Percentiles rank a stretch among this genome's conserved stretches.
phyloP scores from a whole-genome alignment of 2,329 filamentous ascomycete genomes.

The Colletotrichum destructivum region DNA sequence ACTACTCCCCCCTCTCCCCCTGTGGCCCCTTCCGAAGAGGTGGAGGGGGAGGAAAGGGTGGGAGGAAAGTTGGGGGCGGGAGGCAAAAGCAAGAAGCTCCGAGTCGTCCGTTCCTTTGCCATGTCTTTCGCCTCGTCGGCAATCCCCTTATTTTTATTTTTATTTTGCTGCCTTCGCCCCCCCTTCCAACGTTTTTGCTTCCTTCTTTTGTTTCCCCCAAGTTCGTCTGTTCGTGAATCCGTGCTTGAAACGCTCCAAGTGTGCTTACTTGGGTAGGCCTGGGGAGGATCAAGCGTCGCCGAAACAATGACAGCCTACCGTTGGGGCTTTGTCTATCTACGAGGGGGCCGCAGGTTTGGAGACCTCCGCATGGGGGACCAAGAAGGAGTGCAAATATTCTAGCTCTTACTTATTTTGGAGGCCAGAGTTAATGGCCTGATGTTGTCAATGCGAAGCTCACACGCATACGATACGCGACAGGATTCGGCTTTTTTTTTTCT shows the following conservation, averaged over 20 bases:
- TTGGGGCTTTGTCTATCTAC: background rate
- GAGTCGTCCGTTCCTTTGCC: background rate
- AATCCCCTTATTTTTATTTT: background rate
- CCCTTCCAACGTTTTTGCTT: background rate
- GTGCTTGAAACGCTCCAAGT: background rate
- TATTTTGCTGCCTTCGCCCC: background rate
- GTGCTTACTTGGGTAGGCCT: background rate
- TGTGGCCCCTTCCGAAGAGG: too few relatives aligned
- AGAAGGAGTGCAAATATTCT: too few relatives aligned
- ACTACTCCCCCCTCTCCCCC: background rate
- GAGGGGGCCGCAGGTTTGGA: background rate
- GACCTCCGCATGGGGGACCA: background rate
- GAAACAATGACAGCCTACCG: conserved; percentile 1
- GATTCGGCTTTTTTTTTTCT: background rate
- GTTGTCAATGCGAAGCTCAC: conserved; percentile 25
- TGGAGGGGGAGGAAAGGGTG: too few relatives aligned
- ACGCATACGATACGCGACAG: conserved; percentile 6
- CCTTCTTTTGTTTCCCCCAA: background rate
- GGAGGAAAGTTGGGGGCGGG: too few relatives aligned
- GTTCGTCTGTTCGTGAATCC: conserved; percentile 1
- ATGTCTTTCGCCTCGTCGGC: background rate
- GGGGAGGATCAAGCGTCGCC: background rate
- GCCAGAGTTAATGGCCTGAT: background rate
- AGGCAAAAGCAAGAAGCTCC: background rate
- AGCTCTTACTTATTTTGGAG: background rate